These are phyloP conservation scores for Lepidium didymum DNA, from an alignment of 345 rosid species.

Conservation along the genomic window DNA sequence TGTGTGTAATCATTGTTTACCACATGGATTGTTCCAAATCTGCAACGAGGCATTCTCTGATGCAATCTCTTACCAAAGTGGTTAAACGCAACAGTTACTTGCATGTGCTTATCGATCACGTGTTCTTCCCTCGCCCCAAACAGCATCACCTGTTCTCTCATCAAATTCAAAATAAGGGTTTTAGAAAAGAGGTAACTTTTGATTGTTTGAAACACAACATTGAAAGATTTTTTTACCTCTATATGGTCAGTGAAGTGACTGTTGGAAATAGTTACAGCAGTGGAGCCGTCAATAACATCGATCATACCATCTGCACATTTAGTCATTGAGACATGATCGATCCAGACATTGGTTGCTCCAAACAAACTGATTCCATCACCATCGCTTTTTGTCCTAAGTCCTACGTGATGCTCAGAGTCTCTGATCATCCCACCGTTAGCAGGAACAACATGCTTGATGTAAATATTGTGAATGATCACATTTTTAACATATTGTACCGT, in stretches of 20 bases:
- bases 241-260: slow-evolving; percentile 55
- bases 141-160: slow-evolving; percentile 47
- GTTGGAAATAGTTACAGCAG: slow-evolving; percentile 61
- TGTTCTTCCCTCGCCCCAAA: slow-evolving; percentile 48
- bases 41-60: slow-evolving; percentile 40
- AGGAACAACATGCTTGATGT: slow-evolving; percentile 39
- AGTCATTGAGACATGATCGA: slow-evolving; percentile 64
- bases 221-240: slow-evolving; percentile 32
- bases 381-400: slow-evolving; percentile 41
- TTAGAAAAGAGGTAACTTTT: neutral
- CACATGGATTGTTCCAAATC: slow-evolving; percentile 56
- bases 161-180: neutral
- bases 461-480: slow-evolving; percentile 61
- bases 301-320: slow-evolving; percentile 50
- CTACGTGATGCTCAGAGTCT: slow-evolving; percentile 55
- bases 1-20: slow-evolving; percentile 78
- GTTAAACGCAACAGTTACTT: slow-evolving; percentile 68
- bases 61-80: slow-evolving; percentile 51
- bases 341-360: slow-evolving; percentile 56
- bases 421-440: slow-evolving; percentile 56
- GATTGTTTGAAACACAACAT: neutral
- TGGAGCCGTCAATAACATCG: slow-evolving; percentile 52
- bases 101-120: slow-evolving; percentile 45
- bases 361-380: slow-evolving; percentile 64
- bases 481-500: slow-evolving; percentile 58